These are phyloP conservation scores for Penicillium sp. DNA, from an alignment of 2,329 filamentous ascomycete genomes.

Conservation along the genomic window DNA sequence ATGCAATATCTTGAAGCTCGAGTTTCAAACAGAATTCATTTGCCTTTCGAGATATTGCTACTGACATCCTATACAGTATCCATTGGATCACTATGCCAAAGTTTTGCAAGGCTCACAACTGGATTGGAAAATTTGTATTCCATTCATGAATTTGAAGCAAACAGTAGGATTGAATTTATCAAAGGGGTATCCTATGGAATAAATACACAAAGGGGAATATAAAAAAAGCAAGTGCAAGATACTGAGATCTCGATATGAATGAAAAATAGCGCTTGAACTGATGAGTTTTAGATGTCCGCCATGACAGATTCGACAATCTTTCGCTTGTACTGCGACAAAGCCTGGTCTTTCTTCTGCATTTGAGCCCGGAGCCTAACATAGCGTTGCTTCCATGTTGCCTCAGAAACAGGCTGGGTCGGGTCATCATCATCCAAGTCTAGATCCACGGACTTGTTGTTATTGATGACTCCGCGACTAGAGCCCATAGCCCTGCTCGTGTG, in stretches of 20 bases:
- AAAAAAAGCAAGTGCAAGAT: not conserved
- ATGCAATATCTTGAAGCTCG: no score
- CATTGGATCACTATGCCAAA: not conserved
- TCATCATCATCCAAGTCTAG: conserved; percentile 32
- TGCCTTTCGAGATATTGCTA: no score
- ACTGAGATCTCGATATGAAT: not conserved
- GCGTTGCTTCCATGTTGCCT: conserved; percentile 42
- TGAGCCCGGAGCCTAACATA: conserved; percentile 40
- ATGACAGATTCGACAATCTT: conserved; percentile 47
- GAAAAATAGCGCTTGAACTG: not conserved
- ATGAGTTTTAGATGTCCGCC: conserved; percentile 35
- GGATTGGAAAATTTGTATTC: not conserved
- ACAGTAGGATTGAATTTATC: conserved; percentile 1
- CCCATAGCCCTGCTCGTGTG: conserved; percentile 1
- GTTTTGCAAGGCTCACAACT: not conserved
- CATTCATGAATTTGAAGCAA: not conserved
- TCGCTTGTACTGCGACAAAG: conserved; percentile 42
- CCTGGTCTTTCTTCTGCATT: conserved; percentile 40
- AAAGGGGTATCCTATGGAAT: conserved; percentile 8
- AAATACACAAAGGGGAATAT: not conserved
- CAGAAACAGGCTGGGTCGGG: conserved; percentile 21
- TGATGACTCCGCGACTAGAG: conserved; percentile 13
- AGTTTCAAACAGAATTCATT: no score
- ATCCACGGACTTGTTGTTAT: conserved; percentile 10
- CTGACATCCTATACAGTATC: not conserved